Percentiles rank a stretch among this genome's conserved stretches.
These are phyloP conservation scores for Ceriops zippeliana DNA, from an alignment of 345 rosid species.

Conservation along the genomic window DNA sequence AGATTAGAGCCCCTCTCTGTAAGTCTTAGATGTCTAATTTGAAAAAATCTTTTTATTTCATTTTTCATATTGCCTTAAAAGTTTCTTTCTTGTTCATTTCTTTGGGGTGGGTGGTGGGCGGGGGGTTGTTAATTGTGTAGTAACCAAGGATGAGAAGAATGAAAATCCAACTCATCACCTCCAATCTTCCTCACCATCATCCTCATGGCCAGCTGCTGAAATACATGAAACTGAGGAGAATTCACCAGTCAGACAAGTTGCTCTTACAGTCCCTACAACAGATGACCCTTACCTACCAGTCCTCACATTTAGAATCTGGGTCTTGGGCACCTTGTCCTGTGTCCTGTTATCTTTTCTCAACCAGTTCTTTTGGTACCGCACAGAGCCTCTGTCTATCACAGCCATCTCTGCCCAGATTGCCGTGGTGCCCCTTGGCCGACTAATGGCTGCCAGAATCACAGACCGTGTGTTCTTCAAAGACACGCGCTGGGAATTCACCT, in stretches of 20 bases:
- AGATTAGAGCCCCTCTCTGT: constrained; percentile 47
- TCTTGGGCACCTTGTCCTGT: constrained; percentile 73
- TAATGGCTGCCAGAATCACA: constrained; percentile 82
- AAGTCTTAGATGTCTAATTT: constrained; percentile 15
- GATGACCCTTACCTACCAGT: constrained; percentile 88
- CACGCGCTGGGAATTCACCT: constrained; percentile 61
- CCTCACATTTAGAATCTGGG: constrained; percentile 92
- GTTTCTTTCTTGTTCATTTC: no score
- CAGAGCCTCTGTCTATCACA: constrained; percentile 86
- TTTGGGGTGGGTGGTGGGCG: no score
- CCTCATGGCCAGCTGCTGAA: constrained; percentile 1
- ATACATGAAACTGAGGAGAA: constrained; percentile 46
- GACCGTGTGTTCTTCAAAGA: constrained; percentile 66
- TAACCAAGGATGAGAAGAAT: constrained; percentile 14
- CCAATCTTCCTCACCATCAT: constrained; percentile 22
- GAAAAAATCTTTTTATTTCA: no score
- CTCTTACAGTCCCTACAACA: constrained; percentile 78
- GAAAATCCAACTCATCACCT: constrained; percentile 4
- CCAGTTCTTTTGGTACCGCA: constrained; percentile 95
- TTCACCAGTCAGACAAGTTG: constrained; percentile 86
- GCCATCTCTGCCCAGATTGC: constrained; percentile 97
- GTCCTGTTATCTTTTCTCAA: constrained; percentile 75
- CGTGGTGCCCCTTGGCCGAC: constrained; percentile 82
- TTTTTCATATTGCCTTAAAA: no score
- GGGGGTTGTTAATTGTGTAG: constrained; percentile 17